Evolutionary conservation across 2,329 filamentous ascomycete genomes (phyloP).

Genomic region (Fusarium dimerum): DNA sequence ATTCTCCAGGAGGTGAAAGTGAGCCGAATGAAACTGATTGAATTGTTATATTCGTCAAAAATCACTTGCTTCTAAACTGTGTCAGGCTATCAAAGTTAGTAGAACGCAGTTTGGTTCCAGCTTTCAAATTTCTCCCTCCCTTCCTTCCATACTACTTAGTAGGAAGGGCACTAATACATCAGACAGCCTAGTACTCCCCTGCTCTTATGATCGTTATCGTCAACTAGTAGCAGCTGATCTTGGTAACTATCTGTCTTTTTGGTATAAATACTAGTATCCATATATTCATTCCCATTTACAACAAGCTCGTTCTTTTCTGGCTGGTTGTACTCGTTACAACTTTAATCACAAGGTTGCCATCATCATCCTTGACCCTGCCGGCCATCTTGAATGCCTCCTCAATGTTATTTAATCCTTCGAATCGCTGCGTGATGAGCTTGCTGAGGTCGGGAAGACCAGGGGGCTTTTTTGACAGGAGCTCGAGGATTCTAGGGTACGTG

Average conservation of each 20-base stretch:
- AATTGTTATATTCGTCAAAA: too few species aligned
- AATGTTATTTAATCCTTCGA: slow-evolving; percentile 62
- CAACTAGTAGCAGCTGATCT: background rate
- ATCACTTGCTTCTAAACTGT: too few species aligned
- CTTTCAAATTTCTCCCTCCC: too few species aligned
- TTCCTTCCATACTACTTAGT: too few species aligned
- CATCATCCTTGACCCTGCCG: slow-evolving; percentile 66
- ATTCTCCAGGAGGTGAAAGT: too few species aligned
- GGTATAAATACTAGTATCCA: slow-evolving; percentile 1
- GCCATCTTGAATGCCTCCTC: slow-evolving; percentile 74
- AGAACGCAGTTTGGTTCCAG: too few species aligned
- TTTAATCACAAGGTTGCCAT: slow-evolving; percentile 72
- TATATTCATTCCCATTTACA: slow-evolving; percentile 11
- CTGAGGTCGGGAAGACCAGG: slow-evolving; percentile 62
- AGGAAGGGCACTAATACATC: too few species aligned
- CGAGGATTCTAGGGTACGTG: slow-evolving; percentile 63
- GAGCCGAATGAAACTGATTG: too few species aligned
- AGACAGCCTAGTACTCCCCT: too few species aligned
- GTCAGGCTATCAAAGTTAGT: too few species aligned
- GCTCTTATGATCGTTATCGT: too few species aligned
- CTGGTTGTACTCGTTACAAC: slow-evolving; percentile 59
- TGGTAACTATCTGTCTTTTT: slow-evolving; percentile 16
- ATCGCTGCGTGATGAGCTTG: slow-evolving; percentile 71
- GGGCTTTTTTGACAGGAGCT: slow-evolving; percentile 50
- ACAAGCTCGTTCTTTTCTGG: slow-evolving; percentile 11